Conservation (phyloP, 306 rosid genomes). For the Potentilla sterilis region DNA sequence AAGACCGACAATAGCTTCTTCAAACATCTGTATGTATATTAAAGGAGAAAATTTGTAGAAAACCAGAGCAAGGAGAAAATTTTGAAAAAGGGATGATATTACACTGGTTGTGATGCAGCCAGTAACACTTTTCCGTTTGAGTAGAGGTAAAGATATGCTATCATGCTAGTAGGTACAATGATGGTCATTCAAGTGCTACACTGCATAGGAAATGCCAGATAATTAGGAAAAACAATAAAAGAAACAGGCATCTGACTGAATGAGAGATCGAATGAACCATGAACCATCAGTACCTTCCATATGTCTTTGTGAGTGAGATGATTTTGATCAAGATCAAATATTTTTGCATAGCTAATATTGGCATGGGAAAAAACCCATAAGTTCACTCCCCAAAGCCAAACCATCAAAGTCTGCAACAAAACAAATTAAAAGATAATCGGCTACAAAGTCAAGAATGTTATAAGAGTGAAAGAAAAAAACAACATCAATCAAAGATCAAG, state of each 20-base stretch:
- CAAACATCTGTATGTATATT: neutral
- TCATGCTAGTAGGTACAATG: slow-evolving; percentile 86
- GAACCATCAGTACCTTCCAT: slow-evolving; percentile 66
- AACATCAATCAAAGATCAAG: neutral
- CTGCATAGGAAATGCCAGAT: slow-evolving; percentile 40
- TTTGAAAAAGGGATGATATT: slow-evolving; percentile 34
- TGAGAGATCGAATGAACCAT: neutral
- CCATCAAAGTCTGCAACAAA: slow-evolving; percentile 67
- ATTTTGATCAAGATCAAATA: slow-evolving; percentile 86
- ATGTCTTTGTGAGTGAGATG: slow-evolving; percentile 82
- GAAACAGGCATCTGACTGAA: neutral
- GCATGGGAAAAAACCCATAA: slow-evolving; percentile 77
- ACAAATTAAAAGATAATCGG: neutral
- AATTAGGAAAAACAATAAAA: neutral
- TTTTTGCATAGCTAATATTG: slow-evolving; percentile 66
- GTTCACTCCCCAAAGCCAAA: slow-evolving; percentile 94
- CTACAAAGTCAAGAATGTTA: neutral
- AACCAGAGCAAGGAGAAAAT: neutral
- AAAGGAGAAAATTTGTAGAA: neutral
- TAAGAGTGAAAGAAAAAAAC: neutral
- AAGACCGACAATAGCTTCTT: neutral
- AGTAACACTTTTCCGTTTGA: slow-evolving; percentile 82
- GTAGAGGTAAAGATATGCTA: slow-evolving; percentile 82
- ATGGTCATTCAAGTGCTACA: slow-evolving; percentile 94
- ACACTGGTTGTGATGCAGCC: slow-evolving; percentile 99